Evolutionary conservation across 306 rosid genomes (phyloP), one percentile per base, ranked within the genome.

Genomic region (Mimosa bimucronata): DNA sequence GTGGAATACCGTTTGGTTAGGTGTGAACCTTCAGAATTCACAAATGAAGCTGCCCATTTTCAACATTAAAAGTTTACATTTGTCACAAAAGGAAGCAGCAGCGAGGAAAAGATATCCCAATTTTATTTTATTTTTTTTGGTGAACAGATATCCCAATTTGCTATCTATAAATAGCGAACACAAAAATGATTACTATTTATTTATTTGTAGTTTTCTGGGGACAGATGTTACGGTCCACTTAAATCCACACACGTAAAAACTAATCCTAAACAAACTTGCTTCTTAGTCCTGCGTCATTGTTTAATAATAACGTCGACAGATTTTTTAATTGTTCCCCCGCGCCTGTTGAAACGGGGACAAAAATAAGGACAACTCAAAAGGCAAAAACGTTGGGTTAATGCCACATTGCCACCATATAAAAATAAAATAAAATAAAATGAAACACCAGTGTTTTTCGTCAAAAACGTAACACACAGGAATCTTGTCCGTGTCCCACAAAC

Each of bases 361-460:
- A 21, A 50, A 66, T 45, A 66, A 61, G 21, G 73, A 69, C 83
- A 74, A 50, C 14, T 8, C 53, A 23, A 78, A 52, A 74, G 79
- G 76, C 34, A 60, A 60, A 26, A 26, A 25, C 66, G 37, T 25
- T 25, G 31, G 25, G 9, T 26, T 31, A 5, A 60, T 37, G 65
- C 31, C 83, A 73, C 38, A n/a, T n/a, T n/a, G n/a, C n/a, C n/a
- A 66, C 10, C 30, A 50, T 7, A 52, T 75, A 69, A 34, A 34
- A 34, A 34, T 2, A 34, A 69, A n/a, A n/a, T n/a, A n/a, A n/a
- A n/a, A n/a, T n/a, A n/a, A 28, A n/a, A 58, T 61, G 23, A 2
- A 46, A 8, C 31, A 28, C n/a, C 50, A 58, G 62, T 21, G 34
- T 48, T 74, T 38, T 45, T 68, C 23, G 76, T 65, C 67, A 55